phyloP scores from a whole-genome alignment of 164 flowering plant species.

The Houttuynia cordata region DNA sequence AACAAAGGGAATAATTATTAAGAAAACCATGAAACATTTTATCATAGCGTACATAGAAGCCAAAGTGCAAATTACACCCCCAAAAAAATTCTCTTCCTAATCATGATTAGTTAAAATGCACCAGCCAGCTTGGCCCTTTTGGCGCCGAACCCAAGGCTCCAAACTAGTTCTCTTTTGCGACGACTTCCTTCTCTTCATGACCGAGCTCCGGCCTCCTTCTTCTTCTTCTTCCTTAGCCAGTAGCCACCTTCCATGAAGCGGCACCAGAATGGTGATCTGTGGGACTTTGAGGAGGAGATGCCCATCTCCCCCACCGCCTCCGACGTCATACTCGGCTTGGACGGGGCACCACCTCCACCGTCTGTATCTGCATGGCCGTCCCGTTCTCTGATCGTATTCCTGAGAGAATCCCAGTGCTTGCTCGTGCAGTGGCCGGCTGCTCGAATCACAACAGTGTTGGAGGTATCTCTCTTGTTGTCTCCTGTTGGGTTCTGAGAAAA shows the following conservation, averaged over 20 bases:
- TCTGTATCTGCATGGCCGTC: constrained; percentile 70
- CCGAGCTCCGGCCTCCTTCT: not conserved
- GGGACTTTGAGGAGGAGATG: constrained; percentile 40
- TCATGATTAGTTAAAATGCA: not conserved
- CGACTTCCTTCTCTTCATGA: not conserved
- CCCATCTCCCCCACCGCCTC: constrained; percentile 7
- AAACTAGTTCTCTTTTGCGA: not conserved
- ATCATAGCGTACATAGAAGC: no score
- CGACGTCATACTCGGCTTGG: constrained; percentile 59
- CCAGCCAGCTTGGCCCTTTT: constrained; percentile 5
- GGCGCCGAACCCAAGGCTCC: constrained; percentile 7
- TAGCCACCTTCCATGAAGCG: constrained; percentile 28
- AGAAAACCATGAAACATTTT: no score
- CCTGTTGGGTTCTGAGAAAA: not conserved
- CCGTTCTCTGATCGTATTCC: constrained; percentile 32
- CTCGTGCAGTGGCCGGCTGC: constrained; percentile 79
- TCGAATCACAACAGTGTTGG: constrained; percentile 90
- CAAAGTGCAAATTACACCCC: no score
- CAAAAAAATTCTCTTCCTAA: no score
- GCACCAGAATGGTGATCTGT: constrained; percentile 44
- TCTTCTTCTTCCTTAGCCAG: no score
- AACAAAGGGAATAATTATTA: no score
- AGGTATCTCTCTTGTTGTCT: constrained; percentile 23
- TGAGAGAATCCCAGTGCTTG: constrained; percentile 58
- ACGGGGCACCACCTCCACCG: constrained; percentile 90